A percentile compares a stretch with the other conserved stretches of the same genome.
phyloP scores from a whole-genome alignment of 257 asterid species.

The Nemophila menziesii region DNA sequence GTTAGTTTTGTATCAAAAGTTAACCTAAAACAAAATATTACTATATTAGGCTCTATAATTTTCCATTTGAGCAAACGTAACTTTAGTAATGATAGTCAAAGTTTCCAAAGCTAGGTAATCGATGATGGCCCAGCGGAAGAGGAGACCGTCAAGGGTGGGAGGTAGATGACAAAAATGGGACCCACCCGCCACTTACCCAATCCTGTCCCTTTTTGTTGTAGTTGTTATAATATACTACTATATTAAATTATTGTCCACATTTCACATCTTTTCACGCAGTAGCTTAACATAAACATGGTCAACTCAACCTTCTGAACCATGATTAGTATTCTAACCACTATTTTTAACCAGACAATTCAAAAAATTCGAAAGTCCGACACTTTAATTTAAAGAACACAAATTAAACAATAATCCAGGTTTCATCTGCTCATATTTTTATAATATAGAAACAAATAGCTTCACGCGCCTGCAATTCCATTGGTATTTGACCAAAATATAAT shows the following conservation, averaged over 20 bases:
- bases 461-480: no score
- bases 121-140: slow-evolving; percentile 7
- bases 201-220: slow-evolving; percentile 7
- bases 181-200: slow-evolving; percentile 9
- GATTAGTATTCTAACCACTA: background rate
- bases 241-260: background rate
- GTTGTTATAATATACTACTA: background rate
- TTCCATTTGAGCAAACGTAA: no score
- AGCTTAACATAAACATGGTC: background rate
- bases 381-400: background rate
- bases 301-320: background rate
- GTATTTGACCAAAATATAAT: no score
- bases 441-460: no score
- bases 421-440: background rate
- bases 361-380: background rate
- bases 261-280: background rate
- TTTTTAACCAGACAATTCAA: background rate
- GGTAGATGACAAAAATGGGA: slow-evolving; percentile 9
- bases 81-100: background rate
- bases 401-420: background rate
- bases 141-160: slow-evolving; percentile 13
- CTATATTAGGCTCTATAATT: no score
- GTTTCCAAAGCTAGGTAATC: slow-evolving; percentile 5
- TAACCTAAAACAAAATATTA: no score
- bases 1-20: no score